Evolutionary conservation across 192 early-diverging fungal species (phyloP), one percentile per base, ranked within the genome.

Genomic region (Coemansia sp.): DNA sequence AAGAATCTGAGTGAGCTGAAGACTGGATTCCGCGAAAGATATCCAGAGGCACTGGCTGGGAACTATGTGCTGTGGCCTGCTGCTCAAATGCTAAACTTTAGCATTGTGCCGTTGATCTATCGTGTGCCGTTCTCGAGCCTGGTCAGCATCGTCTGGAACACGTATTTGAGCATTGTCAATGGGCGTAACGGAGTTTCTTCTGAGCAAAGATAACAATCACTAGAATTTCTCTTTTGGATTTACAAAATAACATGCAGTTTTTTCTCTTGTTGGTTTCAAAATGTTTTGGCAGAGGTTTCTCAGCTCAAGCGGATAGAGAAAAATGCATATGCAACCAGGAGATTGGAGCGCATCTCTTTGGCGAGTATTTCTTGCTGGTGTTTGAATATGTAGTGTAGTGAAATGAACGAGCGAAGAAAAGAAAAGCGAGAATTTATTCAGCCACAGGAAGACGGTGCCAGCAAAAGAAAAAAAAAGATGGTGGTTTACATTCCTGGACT

Each of bases 51-150:
- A 20, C 59, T 75, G 52, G 54, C 32, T 0, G 67, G 73, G 3
- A 75, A 75, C 54, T 75, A 75, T 22, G 59, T 63, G 1, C 48
- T 90, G 3, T 91, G 90, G 90, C 90, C 90, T n/a, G 60, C 84
- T 6, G 89, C 87, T 5, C 90, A 91, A 65, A 58, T 86, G 18
- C 63, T 91, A 10, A 91, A 91, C 70, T 91, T 91, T 68, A 77
- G 82, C 59, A 82, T 89, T 51, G 76, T 89, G 50, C 90, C 90
- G 5, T 69, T 91, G 36, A 64, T 75, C 12, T 87, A 85, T 64
- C 80, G 88, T 16, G 71, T 90, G 28, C 90, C 90, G 4, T 88
- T 91, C 68, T 85, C 86, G 16, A 86, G 87, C 61, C 66, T 80
- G n/a, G 73, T 89, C 28, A 87, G 89, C 33, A 75, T 91, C 20